phyloP scores from a whole-genome alignment of 176 grass and related monocot species.

The Elaeis guineensis region DNA sequence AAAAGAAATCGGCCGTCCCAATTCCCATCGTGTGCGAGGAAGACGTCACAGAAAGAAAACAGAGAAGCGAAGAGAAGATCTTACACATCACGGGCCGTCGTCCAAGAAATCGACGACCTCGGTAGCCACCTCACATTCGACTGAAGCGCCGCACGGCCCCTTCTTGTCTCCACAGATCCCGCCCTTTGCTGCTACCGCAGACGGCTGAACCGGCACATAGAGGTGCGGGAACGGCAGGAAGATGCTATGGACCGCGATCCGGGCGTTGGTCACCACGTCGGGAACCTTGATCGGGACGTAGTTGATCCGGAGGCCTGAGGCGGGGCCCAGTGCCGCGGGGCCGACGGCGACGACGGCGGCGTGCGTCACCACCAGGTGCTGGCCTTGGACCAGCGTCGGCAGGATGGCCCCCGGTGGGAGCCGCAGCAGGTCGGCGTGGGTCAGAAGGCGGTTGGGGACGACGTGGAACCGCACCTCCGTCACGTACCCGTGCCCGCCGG shows the following conservation, averaged over 20 bases:
- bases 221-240: constrained; percentile 54
- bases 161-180: too few species aligned
- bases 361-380: constrained; percentile 52
- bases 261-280: constrained; percentile 60
- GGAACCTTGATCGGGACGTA: constrained; percentile 59
- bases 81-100: too few species aligned
- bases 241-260: constrained; percentile 50
- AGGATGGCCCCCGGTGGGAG: constrained; percentile 42
- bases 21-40: too few species aligned
- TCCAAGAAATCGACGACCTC: too few species aligned
- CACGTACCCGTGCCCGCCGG: constrained; percentile 47
- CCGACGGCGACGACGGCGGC: constrained; percentile 8
- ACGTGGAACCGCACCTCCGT: constrained; percentile 58
- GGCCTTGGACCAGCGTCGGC: constrained; percentile 43
- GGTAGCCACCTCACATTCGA: too few species aligned
- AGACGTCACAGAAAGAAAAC: too few species aligned
- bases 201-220: constrained; percentile 12
- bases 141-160: too few species aligned
- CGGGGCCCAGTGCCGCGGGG: constrained; percentile 3
- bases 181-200: too few species aligned
- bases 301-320: constrained; percentile 39
- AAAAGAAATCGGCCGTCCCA: too few species aligned
- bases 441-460: constrained; percentile 43
- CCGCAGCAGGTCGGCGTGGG: constrained; percentile 34
- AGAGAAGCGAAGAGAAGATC: too few species aligned